Conservation (phyloP, 2,329 filamentous ascomycete species). For the Trichoderma lentiforme region DNA sequence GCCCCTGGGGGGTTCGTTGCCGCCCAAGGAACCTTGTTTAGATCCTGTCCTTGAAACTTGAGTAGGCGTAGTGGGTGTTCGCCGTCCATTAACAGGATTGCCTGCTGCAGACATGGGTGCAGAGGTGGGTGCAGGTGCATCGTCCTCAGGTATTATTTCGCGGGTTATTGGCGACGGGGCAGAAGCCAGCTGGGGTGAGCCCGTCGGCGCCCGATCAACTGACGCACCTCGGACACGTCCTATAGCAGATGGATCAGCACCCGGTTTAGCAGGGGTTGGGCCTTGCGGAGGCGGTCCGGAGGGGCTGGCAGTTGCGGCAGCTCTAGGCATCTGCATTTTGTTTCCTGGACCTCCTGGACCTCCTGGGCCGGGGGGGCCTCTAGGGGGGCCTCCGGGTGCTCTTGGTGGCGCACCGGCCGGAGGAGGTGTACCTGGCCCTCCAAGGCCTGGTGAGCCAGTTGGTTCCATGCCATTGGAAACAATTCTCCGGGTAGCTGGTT, state of each 20-base stretch:
- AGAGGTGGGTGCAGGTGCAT: constrained; percentile 34
- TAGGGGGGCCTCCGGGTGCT: constrained; percentile 2
- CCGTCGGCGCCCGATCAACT: constrained; percentile 41
- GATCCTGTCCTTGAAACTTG: constrained; percentile 42
- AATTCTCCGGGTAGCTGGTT: constrained; percentile 36
- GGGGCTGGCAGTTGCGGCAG: constrained; percentile 33
- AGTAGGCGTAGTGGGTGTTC: constrained; percentile 64
- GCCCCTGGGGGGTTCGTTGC: constrained; percentile 31
- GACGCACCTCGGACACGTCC: constrained; percentile 50
- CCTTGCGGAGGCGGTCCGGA: constrained; percentile 54
- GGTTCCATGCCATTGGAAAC: constrained; percentile 37
- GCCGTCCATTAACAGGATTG: constrained; percentile 50
- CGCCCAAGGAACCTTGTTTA: constrained; percentile 34
- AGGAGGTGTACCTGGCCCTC: constrained; percentile 24
- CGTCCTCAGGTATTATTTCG: constrained; percentile 41
- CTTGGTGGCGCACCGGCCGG: constrained; percentile 2
- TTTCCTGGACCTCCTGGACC: constrained; percentile 30
- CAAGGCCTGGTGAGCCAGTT: constrained; percentile 33
- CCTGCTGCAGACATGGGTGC: constrained; percentile 27
- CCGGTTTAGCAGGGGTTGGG: constrained; percentile 49
- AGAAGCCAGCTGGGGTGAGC: constrained; percentile 35
- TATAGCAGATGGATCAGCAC: constrained; percentile 38
- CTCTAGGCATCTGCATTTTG: constrained; percentile 37
- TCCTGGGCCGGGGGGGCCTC: neutral
- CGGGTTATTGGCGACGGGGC: constrained; percentile 42